A percentile compares a stretch with the other conserved stretches of the same genome.
phyloP scores from a whole-genome alignment of 352 stramenopile genomes.

The Globisporangium viniferum region DNA sequence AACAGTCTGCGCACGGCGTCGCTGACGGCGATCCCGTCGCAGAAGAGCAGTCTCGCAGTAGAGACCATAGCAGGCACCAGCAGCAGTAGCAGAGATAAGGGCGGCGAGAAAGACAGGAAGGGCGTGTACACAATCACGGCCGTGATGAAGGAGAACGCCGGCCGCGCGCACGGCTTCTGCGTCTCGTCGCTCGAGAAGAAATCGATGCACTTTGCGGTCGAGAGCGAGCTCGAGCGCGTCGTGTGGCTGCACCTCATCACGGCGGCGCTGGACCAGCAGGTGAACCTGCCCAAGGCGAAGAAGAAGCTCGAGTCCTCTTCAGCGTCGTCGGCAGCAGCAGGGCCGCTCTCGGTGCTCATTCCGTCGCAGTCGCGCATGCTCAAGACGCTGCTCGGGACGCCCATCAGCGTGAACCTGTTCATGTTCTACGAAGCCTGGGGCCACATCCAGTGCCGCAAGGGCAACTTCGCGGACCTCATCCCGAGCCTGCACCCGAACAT shows the following conservation, averaged over 20 bases:
- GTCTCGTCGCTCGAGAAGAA: slow-evolving; percentile 61
- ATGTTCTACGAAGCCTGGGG: slow-evolving; percentile 78
- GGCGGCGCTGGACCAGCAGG: slow-evolving; percentile 57
- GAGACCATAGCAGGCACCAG: neutral
- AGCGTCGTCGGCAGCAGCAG: neutral
- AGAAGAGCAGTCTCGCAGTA: neutral
- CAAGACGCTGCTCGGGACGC: slow-evolving; percentile 49
- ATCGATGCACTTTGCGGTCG: slow-evolving; percentile 49
- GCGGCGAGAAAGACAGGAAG: slow-evolving; percentile 47
- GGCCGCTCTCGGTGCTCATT: slow-evolving; percentile 1
- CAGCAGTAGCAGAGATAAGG: slow-evolving; percentile 8
- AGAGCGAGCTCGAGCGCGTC: slow-evolving; percentile 73
- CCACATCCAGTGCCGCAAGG: slow-evolving; percentile 65
- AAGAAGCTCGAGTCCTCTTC: slow-evolving; percentile 13
- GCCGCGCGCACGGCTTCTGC: slow-evolving; percentile 52
- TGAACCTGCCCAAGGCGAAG: slow-evolving; percentile 35
- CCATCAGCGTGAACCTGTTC: slow-evolving; percentile 56
- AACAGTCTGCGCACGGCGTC: slow-evolving; percentile 9
- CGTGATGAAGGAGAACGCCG: slow-evolving; percentile 56
- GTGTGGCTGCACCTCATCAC: slow-evolving; percentile 73
- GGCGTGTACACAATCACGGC: slow-evolving; percentile 44
- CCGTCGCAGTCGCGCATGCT: slow-evolving; percentile 21
- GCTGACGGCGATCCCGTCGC: neutral
- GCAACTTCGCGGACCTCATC: slow-evolving; percentile 76
- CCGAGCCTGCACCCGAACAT: slow-evolving; percentile 78